Evolutionary conservation across 257 asterid species (phyloP), one percentile per base, ranked within the genome.

Genomic region (Solanum okadae): DNA sequence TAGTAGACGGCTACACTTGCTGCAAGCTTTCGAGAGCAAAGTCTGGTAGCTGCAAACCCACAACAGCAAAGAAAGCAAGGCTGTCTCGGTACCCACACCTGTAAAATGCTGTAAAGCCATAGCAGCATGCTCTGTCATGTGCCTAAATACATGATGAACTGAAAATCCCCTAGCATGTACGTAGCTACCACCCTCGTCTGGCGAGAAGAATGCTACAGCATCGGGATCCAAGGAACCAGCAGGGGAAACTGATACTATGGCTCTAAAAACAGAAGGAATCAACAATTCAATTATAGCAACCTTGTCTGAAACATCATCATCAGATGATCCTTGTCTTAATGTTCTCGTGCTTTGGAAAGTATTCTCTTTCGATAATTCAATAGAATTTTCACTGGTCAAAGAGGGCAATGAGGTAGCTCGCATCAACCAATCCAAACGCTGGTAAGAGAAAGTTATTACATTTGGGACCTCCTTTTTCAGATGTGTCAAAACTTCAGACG

Each of bases 131-230:
- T 94, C 98, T 93, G 98, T 95, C 29, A 90, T 93, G 88, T 93
- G 95, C 91, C 93, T 93, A 91, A 88, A 97, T 27, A 94, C 98
- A 84, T 94, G 96, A 90, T 93, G 92, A 59, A 90, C 88, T 79
- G 99, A 97, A 85, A 91, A 82, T 4, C 98, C 98, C 76, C 95
- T 92, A 27, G 98, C 93, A 91, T 97, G 98, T 87, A 97, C 75
- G 73, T 95, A 90, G 94, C 95, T 97, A 88, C 99, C 99, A 88
- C 98, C 98, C 99, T 97, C 99, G 89, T 95, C 96, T 27, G 98
- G 99, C 1, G 99, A 96, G 91, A 95, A 97, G 94, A 96, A 94
- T 38, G 99, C 98, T 63, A 96, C 96, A 15, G 98, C 94, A 86
- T 93, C 98, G 72, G 99, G 98, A 88, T 95, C 95, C 88, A 93